These are phyloP conservation scores for Kodamaea nitidulidarum DNA, from an alignment of 805 yeast species.

Conservation along the genomic window DNA sequence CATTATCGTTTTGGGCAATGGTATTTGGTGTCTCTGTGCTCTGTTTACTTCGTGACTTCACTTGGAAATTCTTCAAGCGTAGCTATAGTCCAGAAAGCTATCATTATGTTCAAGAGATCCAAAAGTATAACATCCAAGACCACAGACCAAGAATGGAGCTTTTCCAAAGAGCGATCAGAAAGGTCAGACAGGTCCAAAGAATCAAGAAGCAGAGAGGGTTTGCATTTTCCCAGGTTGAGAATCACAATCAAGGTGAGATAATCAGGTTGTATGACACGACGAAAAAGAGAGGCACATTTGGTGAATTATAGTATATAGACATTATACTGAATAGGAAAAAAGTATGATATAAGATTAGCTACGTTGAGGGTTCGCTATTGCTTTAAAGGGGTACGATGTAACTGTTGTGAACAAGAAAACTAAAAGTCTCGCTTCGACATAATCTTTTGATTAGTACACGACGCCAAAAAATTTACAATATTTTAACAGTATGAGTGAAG, in stretches of 20 bases:
- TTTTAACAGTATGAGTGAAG: conserved; percentile 3
- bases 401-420: too few species aligned
- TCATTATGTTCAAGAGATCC: conserved; percentile 95
- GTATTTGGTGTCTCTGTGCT: conserved; percentile 68
- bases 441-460: conserved; percentile 4
- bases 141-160: conserved; percentile 95
- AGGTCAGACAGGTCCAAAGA: conserved; percentile 96
- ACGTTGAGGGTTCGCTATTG: too few species aligned
- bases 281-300: conserved; percentile 59
- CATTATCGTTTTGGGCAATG: conserved; percentile 80
- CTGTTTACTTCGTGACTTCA: conserved; percentile 80
- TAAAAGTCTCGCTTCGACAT: background rate
- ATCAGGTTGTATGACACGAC: conserved; percentile 95
- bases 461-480: conserved; percentile 1
- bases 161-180: conserved; percentile 94
- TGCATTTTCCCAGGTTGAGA: conserved; percentile 93
- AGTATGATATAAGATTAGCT: too few species aligned
- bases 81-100: conserved; percentile 88
- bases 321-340: too few species aligned
- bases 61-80: conserved; percentile 93
- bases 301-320: conserved; percentile 4
- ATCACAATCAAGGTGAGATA: conserved; percentile 85
- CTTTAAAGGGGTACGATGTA: too few species aligned
- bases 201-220: conserved; percentile 98
- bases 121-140: conserved; percentile 89